Evolutionary conservation across 1,284 basidiomycete species (phyloP), one percentile per base, ranked within the genome.

Genomic region (Cutaneotrichosporon dermatis): DNA sequence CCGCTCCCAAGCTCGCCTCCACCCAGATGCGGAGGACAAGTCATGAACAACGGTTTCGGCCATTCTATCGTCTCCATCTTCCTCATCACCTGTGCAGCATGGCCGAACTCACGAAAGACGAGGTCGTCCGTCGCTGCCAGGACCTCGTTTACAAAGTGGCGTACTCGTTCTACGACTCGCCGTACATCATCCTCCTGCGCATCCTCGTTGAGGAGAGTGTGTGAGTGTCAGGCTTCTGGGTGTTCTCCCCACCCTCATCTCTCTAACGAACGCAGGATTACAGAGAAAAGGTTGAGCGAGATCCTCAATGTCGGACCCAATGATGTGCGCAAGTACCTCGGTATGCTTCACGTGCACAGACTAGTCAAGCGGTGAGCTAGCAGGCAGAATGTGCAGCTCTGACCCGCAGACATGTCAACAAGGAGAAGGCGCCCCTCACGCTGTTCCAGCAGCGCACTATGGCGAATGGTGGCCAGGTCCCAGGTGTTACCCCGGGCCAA

Each of bases 141-240:
- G 68, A 75, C 51, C 86, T 99, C 66, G 89, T 95, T 62, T 92
- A 96, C 77, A 88, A 91, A 80, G 91, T 97, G 71, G 86, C 88
- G 37, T 86, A 95, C 69, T 86, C 90, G 40, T 98, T 99, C 79
- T 99, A 98, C 81, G 92, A 97, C 76, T 84, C 90, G 60, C 89
- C 89, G 70, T 93, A 86, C 76, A 90, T 89, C 66, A 88, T 98
- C 64, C 86, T 97, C 58, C 81, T 98, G 82, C 93, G 98, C 79
- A 89, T 94, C 78, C 86, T 99, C 71, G 86, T 92, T 64, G 86
- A 88, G 66, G 87, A 92, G 79, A 86, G 89, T 68, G 91, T 94
- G 91, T 96, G 84, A 34, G 58, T 45, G 2, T 12, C 12, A n/a
- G n/a, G n/a, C n/a, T n/a, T n/a, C n/a, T n/a, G 15, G 1, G 4